Percentiles rank a stretch among this genome's conserved stretches.
Conservation (phyloP, 441 rosid genomes). For the Eutrema salsugineum region DNA sequence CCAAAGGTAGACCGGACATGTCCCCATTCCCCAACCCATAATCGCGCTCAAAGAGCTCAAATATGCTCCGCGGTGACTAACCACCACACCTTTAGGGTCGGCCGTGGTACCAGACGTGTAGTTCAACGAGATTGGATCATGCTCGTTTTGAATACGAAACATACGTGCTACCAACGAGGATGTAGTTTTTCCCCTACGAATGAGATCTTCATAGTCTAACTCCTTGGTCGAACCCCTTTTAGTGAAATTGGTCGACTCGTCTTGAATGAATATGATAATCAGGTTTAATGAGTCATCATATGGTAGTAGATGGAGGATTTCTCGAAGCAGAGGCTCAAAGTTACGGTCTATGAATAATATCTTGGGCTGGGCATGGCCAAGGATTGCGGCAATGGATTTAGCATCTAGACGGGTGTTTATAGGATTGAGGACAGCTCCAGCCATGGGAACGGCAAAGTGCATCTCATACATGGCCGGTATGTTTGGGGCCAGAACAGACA, state of each 20-base stretch:
- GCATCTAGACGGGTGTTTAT: slow-evolving; percentile 55
- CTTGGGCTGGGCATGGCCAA: slow-evolving; percentile 55
- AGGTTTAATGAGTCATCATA: not conserved
- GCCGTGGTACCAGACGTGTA: slow-evolving; percentile 73
- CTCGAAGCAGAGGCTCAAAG: slow-evolving; percentile 29
- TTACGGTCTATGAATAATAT: slow-evolving; percentile 47
- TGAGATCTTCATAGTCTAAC: slow-evolving; percentile 47
- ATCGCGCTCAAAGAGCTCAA: slow-evolving; percentile 48
- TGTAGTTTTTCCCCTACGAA: slow-evolving; percentile 31
- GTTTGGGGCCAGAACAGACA: slow-evolving; percentile 62
- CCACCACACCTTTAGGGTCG: slow-evolving; percentile 68
- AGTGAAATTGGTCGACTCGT: not conserved
- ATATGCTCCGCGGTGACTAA: slow-evolving; percentile 66
- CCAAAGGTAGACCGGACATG: slow-evolving; percentile 61
- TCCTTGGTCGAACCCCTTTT: slow-evolving; percentile 30
- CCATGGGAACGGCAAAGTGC: slow-evolving; percentile 82
- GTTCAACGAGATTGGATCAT: slow-evolving; percentile 62
- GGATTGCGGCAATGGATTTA: slow-evolving; percentile 42
- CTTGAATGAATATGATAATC: not conserved
- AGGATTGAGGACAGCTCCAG: slow-evolving; percentile 59
- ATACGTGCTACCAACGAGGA: slow-evolving; percentile 8
- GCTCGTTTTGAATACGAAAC: slow-evolving; percentile 39
- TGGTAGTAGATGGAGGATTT: slow-evolving; percentile 33
- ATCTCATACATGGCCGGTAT: slow-evolving; percentile 65
- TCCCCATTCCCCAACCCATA: slow-evolving; percentile 64